Percentiles rank a stretch among this genome's conserved stretches.
Evolutionary conservation across 2,329 filamentous ascomycete genomes (phyloP).

Genomic region (Rhinocladiella mackenziei): DNA sequence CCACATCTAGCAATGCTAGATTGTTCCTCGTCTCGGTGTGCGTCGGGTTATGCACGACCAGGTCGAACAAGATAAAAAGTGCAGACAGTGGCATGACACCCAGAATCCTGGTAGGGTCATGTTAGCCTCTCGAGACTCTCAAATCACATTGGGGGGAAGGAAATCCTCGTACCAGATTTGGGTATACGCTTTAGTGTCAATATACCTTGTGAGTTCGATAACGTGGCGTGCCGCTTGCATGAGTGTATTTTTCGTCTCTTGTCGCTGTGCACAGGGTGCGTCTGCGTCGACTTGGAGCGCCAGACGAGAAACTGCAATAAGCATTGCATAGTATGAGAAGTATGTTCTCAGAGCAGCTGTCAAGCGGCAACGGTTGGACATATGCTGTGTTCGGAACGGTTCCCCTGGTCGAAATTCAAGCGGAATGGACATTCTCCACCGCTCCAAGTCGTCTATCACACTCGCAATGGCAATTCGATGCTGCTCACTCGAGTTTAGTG

Average conservation of each 20-base stretch:
- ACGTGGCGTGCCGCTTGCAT: not conserved
- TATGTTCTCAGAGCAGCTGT: not conserved
- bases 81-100: not conserved
- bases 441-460: not conserved
- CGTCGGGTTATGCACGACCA: not conserved
- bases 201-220: not conserved
- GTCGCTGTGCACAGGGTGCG: no score
- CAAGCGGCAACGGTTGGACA: not conserved
- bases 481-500: not conserved
- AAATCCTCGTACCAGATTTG: not conserved
- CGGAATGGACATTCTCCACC: not conserved
- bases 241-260: not conserved
- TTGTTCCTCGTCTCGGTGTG: not conserved
- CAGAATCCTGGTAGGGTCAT: not conserved
- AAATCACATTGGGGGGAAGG: not conserved
- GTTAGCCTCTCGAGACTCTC: no score
- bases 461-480: not conserved
- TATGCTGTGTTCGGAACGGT: not conserved
- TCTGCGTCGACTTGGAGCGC: no score
- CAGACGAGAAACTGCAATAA: not conserved
- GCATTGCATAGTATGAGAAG: not conserved
- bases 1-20: not conserved
- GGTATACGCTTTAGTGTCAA: not conserved
- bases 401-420: not conserved
- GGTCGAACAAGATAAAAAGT: not conserved